phyloP scores from a whole-genome alignment of 2,329 filamentous ascomycete species.

The Paecilomyces variotii region DNA sequence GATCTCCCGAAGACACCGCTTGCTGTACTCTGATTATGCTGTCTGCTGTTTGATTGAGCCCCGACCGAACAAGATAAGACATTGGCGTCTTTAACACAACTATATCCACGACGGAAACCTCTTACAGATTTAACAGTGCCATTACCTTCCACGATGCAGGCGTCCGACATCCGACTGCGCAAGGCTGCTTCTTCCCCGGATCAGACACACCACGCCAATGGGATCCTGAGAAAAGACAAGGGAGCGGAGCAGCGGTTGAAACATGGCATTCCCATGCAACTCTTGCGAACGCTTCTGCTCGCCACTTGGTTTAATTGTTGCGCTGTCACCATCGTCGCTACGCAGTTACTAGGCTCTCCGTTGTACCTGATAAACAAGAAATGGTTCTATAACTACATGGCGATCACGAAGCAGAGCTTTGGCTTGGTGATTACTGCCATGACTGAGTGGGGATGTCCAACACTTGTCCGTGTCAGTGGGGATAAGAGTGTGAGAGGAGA shows the following conservation, averaged over 20 bases:
- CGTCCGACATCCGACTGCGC: constrained; percentile 25
- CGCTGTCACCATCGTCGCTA: constrained; percentile 39
- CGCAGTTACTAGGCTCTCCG: constrained; percentile 53
- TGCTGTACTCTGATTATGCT: neutral
- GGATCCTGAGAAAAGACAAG: constrained; percentile 14
- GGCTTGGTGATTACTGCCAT: constrained; percentile 54
- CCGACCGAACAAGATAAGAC: neutral
- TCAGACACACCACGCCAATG: constrained; percentile 9
- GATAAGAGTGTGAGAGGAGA: constrained; percentile 54
- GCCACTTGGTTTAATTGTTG: constrained; percentile 39
- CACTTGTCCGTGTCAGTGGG: constrained; percentile 54
- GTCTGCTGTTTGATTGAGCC: neutral
- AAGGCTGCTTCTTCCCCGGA: constrained; percentile 12
- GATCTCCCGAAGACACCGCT: neutral
- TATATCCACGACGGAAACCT: neutral
- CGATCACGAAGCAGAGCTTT: constrained; percentile 58
- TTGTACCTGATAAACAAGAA: constrained; percentile 53
- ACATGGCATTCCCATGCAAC: constrained; percentile 38
- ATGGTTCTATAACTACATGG: constrained; percentile 58
- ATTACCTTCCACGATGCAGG: constrained; percentile 17
- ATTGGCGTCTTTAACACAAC: neutral
- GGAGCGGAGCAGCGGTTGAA: constrained; percentile 29
- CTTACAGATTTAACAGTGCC: neutral
- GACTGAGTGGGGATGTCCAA: constrained; percentile 57
- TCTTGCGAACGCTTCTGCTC: constrained; percentile 38